Conservation (phyloP, 352 stramenopile species). For the Phytopythium boreale region DNA sequence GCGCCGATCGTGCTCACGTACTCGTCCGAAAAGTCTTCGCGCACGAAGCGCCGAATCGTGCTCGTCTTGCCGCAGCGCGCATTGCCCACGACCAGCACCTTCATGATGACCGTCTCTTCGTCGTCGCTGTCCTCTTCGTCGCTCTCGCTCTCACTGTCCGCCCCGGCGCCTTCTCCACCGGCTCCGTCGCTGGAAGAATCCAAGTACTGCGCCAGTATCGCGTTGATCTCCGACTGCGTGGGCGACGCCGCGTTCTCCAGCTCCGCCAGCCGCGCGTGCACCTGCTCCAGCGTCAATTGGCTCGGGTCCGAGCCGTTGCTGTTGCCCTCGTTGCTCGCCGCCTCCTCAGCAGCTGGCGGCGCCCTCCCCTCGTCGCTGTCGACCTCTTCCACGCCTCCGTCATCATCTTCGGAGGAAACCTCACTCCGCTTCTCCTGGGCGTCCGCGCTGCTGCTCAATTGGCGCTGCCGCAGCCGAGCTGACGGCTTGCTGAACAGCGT, state of each 20-base stretch:
- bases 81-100: slow-evolving; percentile 86
- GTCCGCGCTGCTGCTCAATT: slow-evolving; percentile 22
- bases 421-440: background rate
- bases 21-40: slow-evolving; percentile 66
- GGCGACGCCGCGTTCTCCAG: slow-evolving; percentile 39
- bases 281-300: slow-evolving; percentile 39
- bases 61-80: slow-evolving; percentile 88
- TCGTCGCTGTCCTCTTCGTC: slow-evolving; percentile 15
- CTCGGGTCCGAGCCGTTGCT: background rate
- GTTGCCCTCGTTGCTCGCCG: background rate
- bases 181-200: slow-evolving; percentile 21
- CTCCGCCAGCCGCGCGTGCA: slow-evolving; percentile 41
- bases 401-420: background rate
- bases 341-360: background rate
- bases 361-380: background rate
- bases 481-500: slow-evolving; percentile 44
- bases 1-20: slow-evolving; percentile 87
- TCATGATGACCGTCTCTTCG: slow-evolving; percentile 65
- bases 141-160: background rate
- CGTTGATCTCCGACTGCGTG: slow-evolving; percentile 59
- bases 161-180: slow-evolving; percentile 6
- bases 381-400: background rate
- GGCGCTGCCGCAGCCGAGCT: slow-evolving; percentile 21
- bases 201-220: slow-evolving; percentile 55
- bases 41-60: slow-evolving; percentile 75